Base-by-base conservation (phyloP, 1,284 basidiomycete species). In the Trametes pubescens region DNA sequence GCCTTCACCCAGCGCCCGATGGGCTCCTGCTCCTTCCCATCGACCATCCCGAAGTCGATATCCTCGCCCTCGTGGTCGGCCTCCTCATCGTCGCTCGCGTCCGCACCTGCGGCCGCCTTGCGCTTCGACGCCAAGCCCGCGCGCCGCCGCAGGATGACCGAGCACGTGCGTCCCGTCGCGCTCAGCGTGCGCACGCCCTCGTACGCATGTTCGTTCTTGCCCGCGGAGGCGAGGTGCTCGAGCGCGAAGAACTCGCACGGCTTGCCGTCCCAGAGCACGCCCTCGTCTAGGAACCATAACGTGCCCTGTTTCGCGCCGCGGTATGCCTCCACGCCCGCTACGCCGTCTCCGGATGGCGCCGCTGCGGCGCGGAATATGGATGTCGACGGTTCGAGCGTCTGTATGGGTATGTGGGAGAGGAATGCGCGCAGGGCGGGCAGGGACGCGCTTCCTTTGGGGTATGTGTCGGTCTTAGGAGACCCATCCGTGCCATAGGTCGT, bases 161-260 rank as follows among this genome's bases (percentile, higher is more conserved):
- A 85, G 67, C 88, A 90, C 34, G 85, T 89, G 40, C 89, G 78
- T 8, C 91, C 91, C 7, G 85, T 87, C 13, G 88, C 88, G 48
- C 84, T 87, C 53, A 89, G 77, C 29, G 90, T 76, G 57, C 85
- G 78, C 57, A 93, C 76, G n/a, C 86, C 88, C 29, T 86, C 84
- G 22, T 73, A 72, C 35, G 55, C 61, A n/a, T 73, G 69, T 35
- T 66, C 66, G 24, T 71, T 70, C 44, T 58, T 62, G 11, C 59
- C 52, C 60, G 84, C 40, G 21, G 64, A 54, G 18, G 67, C 73
- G 10, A 92, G 73, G 68, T 89, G 85, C 51, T 82, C 79, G n/a
- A 90, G 76, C 5, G 87, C 76, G 86, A 90, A 92, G 72, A 90
- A 92, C 71, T 90, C 88, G 72, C 88, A 90, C 2, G 90, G 90